Base-by-base conservation (phyloP, 2,329 filamentous ascomycete species). In the Knufia petricola region DNA sequence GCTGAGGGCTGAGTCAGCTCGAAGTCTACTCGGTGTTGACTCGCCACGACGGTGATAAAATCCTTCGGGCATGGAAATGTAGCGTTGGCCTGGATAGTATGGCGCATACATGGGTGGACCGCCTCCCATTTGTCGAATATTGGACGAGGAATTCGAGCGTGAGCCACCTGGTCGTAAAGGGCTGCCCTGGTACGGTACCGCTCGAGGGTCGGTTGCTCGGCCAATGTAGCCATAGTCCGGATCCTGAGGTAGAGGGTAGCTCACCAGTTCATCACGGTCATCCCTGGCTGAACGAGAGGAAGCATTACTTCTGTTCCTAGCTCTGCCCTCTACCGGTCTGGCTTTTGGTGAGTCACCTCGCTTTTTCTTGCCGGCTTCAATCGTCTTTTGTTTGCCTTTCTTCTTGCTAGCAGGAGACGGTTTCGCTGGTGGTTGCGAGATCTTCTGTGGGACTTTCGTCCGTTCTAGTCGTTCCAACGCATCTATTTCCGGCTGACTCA, bases 401-500 rank as follows among this genome's bases (percentile, higher is more conserved):
- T 63, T 56, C 52, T 60, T 59, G 55, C 59, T 42, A 42, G 56
- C 48, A 46, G 59, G 53, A 60, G 57, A 30, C 45, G 50, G 50
- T 55, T 60, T 51, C 32, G 52, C 50, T 28, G 39, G n/a, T 12
- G 47, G 56, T 56, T 75, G 70, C 58, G 80, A 69, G 50, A 82
- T 78, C 63, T 80, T 78, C 53, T 77, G 70, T 59, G 30, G 36
- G n/a, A 20, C 13, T 32, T 42, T 41, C 76, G 74, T 54, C 47
- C 52, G 55, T 49, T 55, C 56, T 53, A 51, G 51, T 52, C 81
- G 78, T 62, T 90, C 84, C 57, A 94, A 73, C 40, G 87, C 88
- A 53, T 82, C 84, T 58, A 95, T 72, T 65, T 95, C 89, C 47
- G 84, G 80, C 60, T 82, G 78, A 58, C 77, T 87, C 54, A 96